These are phyloP conservation scores for Daldinia concentrica DNA, from an alignment of 495 filamentous ascomycete genomes.

Conservation along the genomic window DNA sequence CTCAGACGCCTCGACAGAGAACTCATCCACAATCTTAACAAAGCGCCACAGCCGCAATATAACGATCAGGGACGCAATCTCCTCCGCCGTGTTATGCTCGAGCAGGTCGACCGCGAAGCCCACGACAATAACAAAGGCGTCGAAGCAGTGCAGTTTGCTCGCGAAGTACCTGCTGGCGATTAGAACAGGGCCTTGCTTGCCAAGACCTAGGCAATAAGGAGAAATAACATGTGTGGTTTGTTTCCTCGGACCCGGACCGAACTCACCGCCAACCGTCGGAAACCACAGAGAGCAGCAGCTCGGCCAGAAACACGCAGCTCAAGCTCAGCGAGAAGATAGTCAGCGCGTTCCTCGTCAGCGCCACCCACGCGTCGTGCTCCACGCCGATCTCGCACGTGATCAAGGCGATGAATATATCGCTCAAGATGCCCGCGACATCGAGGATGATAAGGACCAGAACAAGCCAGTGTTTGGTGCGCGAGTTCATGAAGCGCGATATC, in stretches of 20 bases:
- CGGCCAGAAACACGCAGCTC: constrained; percentile 68
- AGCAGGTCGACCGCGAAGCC: constrained; percentile 68
- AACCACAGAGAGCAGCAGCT: constrained; percentile 64
- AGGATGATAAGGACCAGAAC: constrained; percentile 34
- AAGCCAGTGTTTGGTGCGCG: constrained; percentile 62
- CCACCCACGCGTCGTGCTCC: constrained; percentile 49
- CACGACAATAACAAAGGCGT: constrained; percentile 68
- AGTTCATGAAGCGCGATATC: constrained; percentile 55
- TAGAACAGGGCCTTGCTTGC: neutral
- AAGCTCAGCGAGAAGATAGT: constrained; percentile 60
- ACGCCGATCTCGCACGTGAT: constrained; percentile 64
- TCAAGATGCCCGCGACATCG: constrained; percentile 35
- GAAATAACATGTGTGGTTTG: no score
- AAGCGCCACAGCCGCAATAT: constrained; percentile 73
- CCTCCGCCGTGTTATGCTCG: constrained; percentile 64
- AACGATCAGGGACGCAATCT: constrained; percentile 70
- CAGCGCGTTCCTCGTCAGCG: constrained; percentile 53
- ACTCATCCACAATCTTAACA: constrained; percentile 73
- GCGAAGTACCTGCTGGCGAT: constrained; percentile 63
- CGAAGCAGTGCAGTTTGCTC: constrained; percentile 69
- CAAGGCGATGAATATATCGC: constrained; percentile 65
- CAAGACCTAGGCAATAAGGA: neutral
- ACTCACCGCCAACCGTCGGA: constrained; percentile 65
- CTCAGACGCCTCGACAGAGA: constrained; percentile 66
- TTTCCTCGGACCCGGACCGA: neutral